phyloP scores from a whole-genome alignment of 129 eudicot genomes.

The Daucus carota region DNA sequence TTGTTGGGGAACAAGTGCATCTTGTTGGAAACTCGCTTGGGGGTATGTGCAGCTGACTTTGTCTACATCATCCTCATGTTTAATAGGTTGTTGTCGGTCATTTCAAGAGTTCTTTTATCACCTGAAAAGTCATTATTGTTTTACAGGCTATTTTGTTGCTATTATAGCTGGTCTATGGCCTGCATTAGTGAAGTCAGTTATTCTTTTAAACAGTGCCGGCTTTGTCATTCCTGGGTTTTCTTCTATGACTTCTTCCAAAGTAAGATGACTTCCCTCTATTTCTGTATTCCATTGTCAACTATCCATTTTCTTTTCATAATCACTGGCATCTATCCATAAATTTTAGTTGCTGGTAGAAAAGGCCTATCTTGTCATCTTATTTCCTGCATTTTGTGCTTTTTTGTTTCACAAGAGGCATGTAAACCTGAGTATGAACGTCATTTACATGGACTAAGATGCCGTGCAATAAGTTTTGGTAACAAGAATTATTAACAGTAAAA shows the following conservation, averaged over 20 bases:
- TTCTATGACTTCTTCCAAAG: slow-evolving; percentile 45
- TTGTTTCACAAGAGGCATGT: neutral
- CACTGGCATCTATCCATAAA: neutral
- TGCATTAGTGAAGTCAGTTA: slow-evolving; percentile 63
- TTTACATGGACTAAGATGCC: neutral
- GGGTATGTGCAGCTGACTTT: slow-evolving; percentile 41
- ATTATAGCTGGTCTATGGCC: slow-evolving; percentile 92
- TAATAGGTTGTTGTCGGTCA: neutral
- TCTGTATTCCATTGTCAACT: neutral
- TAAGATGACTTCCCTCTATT: slow-evolving; percentile 16
- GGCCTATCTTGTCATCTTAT: neutral
- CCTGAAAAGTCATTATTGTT: slow-evolving; percentile 8
- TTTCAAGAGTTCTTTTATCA: neutral
- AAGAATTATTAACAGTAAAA: neutral
- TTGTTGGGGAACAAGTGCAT: slow-evolving; percentile 76
- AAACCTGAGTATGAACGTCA: neutral
- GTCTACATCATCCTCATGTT: neutral
- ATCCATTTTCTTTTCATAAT: neutral
- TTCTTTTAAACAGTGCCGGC: slow-evolving; percentile 83
- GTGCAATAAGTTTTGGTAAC: neutral
- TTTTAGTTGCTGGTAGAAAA: neutral
- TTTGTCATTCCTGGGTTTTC: slow-evolving; percentile 62
- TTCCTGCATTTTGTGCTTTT: neutral
- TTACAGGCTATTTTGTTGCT: slow-evolving; percentile 67
- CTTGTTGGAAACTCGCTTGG: slow-evolving; percentile 96